Percentiles rank a stretch among this genome's conserved stretches.
Evolutionary conservation across 768 basidiomycete species (phyloP).

Genomic region (Naganishia friedmannii): DNA sequence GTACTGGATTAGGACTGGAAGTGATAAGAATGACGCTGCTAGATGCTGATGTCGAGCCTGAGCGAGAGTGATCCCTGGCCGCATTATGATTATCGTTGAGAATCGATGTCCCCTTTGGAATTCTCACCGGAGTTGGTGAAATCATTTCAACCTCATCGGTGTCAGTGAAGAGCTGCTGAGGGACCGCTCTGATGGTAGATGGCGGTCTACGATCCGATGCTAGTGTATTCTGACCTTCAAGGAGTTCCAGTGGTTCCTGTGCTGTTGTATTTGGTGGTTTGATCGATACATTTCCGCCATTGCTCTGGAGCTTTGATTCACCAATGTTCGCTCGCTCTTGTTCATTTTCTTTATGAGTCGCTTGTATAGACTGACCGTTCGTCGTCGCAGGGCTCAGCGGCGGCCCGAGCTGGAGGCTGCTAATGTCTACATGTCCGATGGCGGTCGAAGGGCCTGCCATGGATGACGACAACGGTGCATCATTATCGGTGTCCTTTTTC

Average conservation of each 20-base stretch:
- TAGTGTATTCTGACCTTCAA: neutral
- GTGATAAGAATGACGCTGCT: conserved; percentile 12
- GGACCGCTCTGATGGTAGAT: neutral
- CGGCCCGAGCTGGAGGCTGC: neutral
- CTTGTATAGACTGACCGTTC: neutral
- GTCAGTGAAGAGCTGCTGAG: neutral
- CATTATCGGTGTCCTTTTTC: conserved; percentile 5
- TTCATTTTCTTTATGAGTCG: neutral
- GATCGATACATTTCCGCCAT: neutral
- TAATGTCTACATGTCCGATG: neutral
- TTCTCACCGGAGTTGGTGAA: conserved; percentile 6
- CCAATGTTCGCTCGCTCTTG: neutral
- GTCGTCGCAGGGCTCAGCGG: neutral
- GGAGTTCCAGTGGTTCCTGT: neutral
- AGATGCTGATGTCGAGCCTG: neutral
- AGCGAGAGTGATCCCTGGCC: neutral
- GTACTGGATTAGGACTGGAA: conserved; percentile 1
- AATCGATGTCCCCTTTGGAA: neutral
- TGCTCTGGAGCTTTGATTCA: neutral
- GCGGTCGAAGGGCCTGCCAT: neutral
- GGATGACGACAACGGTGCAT: neutral
- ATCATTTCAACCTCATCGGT: conserved; percentile 12
- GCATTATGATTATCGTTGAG: neutral
- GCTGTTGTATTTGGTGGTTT: neutral
- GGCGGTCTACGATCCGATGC: neutral